Conservation (phyloP, 345 rosid species). For the Populus tremula region DNA sequence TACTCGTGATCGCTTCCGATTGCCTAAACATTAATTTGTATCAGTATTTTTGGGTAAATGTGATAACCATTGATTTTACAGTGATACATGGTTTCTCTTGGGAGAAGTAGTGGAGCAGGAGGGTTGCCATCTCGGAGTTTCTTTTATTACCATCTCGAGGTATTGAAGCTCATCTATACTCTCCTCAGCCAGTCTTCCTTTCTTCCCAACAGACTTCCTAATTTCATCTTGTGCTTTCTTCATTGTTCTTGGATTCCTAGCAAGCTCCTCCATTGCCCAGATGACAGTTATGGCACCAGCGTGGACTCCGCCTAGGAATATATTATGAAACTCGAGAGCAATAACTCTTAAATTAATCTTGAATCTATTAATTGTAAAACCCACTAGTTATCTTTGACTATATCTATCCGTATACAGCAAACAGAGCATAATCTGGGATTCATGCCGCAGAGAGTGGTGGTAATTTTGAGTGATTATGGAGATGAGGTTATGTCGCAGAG, state of each 20-base stretch:
- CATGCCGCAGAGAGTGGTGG: too few relatives aligned
- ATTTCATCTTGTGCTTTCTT: constrained; percentile 8
- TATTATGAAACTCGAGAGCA: background rate
- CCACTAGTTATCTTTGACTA: too few relatives aligned
- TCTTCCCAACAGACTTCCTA: background rate
- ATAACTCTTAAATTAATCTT: too few relatives aligned
- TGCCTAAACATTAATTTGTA: constrained; percentile 30
- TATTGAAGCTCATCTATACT: constrained; percentile 35
- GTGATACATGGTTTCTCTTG: constrained; percentile 44
- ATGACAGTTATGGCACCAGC: background rate
- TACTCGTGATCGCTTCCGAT: too few relatives aligned
- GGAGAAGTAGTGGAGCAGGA: constrained; percentile 40
- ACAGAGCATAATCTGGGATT: too few relatives aligned
- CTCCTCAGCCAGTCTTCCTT: background rate
- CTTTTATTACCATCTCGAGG: constrained; percentile 47
- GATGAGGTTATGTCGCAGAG: too few relatives aligned
- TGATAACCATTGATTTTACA: constrained; percentile 36
- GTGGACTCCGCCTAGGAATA: constrained; percentile 9
- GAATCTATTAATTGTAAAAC: too few relatives aligned
- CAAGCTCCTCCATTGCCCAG: constrained; percentile 17
- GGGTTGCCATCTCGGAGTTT: constrained; percentile 50
- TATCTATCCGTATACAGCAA: too few relatives aligned
- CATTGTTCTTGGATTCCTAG: constrained; percentile 2
- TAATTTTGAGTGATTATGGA: too few relatives aligned
- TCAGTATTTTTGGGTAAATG: constrained; percentile 31